Base-by-base conservation (phyloP, 1,284 basidiomycete genomes). In the Irpex sp. region DNA sequence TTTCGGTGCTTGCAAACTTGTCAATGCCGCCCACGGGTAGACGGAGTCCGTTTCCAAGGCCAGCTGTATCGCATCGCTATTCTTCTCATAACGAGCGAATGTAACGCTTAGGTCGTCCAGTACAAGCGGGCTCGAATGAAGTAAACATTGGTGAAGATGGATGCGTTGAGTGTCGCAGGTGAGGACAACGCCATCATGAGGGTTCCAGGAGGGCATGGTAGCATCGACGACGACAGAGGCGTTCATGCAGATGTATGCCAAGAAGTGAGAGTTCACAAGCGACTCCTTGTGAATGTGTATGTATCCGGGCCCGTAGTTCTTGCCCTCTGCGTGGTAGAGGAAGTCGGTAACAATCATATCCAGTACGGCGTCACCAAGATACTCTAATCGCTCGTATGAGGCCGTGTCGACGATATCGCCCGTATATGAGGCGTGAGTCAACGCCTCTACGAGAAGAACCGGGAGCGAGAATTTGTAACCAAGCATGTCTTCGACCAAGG, bases 371-470 rank as follows among this genome's bases (percentile, higher is more conserved):
- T 93, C 91, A 2, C 92, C 92, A 1, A 93, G 81, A 68, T 93
- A 93, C 67, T 94, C 91, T 75, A 93, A 82, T 14, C 92, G 81
- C 68, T 94, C 90, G 69, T 93, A 93, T 7, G 88, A 92, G 5
- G 85, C 75, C 0, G 85, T 86, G 2, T 76, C 74, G 16, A 78
- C 64, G 23, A 54, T 36, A 52, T 87, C 81, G 55, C 81, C 78
- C 57, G 85, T 83, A 65, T 87, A 88, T 66, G 85, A 89, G 1
- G 85, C 83, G 68, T 94, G 92, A 0, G 88, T 91, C 45, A 93
- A 78, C 2, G 91, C 90, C 71, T 93, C 89, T 18, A 90, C 78
- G 21, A 93, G 81, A 3, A 93, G 76, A 5, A 81, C 71, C 59
- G 86, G 87, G 61, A 80, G 80, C 33, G 73, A 71, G 73, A 94